These are phyloP conservation scores for Phytophthora quininea DNA, from an alignment of 352 stramenopile species.

Conservation along the genomic window DNA sequence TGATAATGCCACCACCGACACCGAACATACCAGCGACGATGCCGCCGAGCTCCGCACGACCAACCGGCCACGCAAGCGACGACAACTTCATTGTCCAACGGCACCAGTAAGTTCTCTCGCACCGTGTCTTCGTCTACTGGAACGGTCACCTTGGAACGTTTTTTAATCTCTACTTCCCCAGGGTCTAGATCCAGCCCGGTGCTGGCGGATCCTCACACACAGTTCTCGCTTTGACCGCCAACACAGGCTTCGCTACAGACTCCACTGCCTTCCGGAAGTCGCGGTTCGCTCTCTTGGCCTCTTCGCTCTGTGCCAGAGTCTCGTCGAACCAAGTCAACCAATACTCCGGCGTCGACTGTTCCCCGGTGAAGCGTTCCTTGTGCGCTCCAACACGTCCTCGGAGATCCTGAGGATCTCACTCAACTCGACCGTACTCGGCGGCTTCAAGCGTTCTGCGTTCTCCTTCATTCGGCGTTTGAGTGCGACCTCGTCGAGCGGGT, in stretches of 20 bases:
- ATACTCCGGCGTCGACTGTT: neutral
- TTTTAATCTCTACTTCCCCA: neutral
- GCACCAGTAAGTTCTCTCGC: neutral
- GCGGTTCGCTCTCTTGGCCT: neutral
- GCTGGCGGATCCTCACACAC: no score
- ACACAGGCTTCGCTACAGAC: neutral
- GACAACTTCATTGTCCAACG: neutral
- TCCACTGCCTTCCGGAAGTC: neutral
- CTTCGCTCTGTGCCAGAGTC: neutral
- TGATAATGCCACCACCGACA: conserved; percentile 61
- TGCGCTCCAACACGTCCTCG: neutral
- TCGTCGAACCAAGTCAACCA: conserved; percentile 1
- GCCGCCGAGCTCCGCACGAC: conserved; percentile 4
- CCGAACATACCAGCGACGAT: conserved; percentile 57
- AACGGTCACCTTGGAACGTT: neutral
- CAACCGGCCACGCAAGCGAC: neutral
- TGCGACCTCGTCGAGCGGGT: neutral
- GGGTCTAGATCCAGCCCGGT: no score
- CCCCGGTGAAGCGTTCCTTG: neutral
- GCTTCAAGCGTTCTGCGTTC: neutral
- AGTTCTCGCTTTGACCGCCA: no score
- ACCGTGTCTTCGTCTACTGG: neutral
- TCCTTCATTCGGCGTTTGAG: neutral
- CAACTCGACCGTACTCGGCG: neutral
- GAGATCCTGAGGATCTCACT: neutral